Base-by-base conservation (phyloP, 495 filamentous ascomycete species). In the Cladorrhinum samala region DNA sequence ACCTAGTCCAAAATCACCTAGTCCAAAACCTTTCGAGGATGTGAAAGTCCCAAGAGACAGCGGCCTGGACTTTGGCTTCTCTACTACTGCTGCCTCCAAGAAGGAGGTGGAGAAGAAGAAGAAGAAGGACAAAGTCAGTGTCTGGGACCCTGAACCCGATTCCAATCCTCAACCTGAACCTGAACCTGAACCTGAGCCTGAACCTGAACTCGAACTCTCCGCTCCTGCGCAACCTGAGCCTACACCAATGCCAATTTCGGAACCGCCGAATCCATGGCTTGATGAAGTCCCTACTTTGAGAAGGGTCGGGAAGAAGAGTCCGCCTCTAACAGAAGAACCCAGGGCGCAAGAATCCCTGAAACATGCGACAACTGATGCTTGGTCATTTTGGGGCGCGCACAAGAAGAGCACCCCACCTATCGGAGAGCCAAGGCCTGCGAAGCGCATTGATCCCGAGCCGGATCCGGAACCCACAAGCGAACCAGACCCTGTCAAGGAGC, bases 371-470 rank as follows among this genome's bases (percentile, higher is more conserved):
- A 33, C 5, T 33, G 27, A 33, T 33, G 27, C 27, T 33, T 33
- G 27, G 27, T 5, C 6, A 33, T 33, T 33, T 33, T 33, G 27
- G 27, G 27, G 27, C 27, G 27, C 27, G 5, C 5, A 11, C 27
- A 33, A 11, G 27, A 33, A 11, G 27, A 33, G 11, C 6, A 33
- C 6, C 27, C 27, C 27, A 5, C 27, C 27, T 33, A 11, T 11
- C 11, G 27, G 27, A 5, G 27, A 33, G 11, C 11, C 27, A 33
- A 5, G 11, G 11, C 11, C 11, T 11, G 11, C 5, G 27, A 33
- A 33, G 11, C 27, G 6, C 27, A 11, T n/a, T n/a, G 54, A 58
- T 8, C 46, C 52, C 21, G 56, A 52, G 25, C 55, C 50, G n/a
- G 24, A 47, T 9, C 24, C 45, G 24, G 24, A 47, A 33, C 24